Evolutionary conservation across 345 rosid species (phyloP), one percentile per base, ranked within the genome.

Genomic region (Eucalyptus lansdowneana): DNA sequence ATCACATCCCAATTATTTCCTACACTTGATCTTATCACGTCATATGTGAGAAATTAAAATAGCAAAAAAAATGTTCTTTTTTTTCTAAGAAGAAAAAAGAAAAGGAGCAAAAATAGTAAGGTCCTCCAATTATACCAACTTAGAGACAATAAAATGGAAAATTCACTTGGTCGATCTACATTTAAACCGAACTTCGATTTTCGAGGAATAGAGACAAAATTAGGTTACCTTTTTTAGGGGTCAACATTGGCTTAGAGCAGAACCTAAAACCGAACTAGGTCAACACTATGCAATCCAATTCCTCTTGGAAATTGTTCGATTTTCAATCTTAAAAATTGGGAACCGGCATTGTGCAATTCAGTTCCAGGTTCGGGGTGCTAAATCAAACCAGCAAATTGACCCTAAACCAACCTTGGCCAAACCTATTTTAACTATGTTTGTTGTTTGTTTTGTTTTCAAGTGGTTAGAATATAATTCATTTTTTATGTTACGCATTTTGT

Each of bases 281-380:
- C 7, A 7, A 58, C n/a, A 58, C 14, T 27, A 5, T 24, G n/a
- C 14, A 11, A 11, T 25, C 6, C n/a, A 5, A 12, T 11, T 58
- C 14, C 29, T 6, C 12, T 58, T 11, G 14, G 14, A 58, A 58
- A 58, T 27, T 29, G 29, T 58, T 5, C 1, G 14, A 27, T 58
- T 29, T 24, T 56, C 65, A 2, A 11, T 58, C 6, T 27, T 58
- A 58, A 25, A 58, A 58, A 58, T 58, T 58, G 65, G 12, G 65
- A 58, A 24, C 13, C 6, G 1, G 13, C 14, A 58, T 2, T 11
- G 0, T 25, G 65, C 7, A 1, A 11, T 58, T 25, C 3, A 1
- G 29, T 58, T 58, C n/a, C 14, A 24, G 1, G 29, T 10, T 58
- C 4, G 10, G 65, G 14, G 65, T 58, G n/a, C 11, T 25, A 27